phyloP scores from a whole-genome alignment of 768 basidiomycete genomes.

The Termitomyces titanicus region DNA sequence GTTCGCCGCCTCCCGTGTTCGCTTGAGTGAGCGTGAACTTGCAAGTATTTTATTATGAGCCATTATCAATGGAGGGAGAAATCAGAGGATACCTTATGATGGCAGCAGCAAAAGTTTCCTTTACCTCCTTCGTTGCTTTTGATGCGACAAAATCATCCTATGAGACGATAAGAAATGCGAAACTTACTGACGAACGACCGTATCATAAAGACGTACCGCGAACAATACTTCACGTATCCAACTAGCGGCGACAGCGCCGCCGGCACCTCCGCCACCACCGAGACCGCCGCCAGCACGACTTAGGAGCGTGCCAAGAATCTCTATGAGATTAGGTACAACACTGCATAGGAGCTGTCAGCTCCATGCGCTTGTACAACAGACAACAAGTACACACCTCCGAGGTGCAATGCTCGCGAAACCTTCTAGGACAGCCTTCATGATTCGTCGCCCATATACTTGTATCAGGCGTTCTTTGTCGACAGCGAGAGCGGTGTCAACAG shows the following conservation, averaged over 20 bases:
- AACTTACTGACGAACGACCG: not conserved
- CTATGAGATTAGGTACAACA: conserved; percentile 78
- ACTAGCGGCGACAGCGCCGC: conserved; percentile 32
- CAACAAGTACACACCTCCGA: conserved; percentile 26
- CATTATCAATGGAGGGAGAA: not conserved
- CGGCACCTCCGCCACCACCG: conserved; percentile 19
- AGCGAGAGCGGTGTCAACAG: conserved; percentile 57
- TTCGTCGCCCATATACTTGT: conserved; percentile 54
- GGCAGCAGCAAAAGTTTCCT: conserved; percentile 73
- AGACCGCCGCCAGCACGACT: conserved; percentile 37
- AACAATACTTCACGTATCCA: conserved; percentile 79
- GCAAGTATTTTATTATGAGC: not conserved
- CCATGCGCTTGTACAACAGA: not conserved
- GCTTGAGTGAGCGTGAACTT: conserved; percentile 70
- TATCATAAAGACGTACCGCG: conserved; percentile 37
- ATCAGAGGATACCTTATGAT: conserved; percentile 52
- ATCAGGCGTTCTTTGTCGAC: conserved; percentile 39
- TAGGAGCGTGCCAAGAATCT: conserved; percentile 68
- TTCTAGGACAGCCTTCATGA: conserved; percentile 70
- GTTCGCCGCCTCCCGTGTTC: conserved; percentile 78
- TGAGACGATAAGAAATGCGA: not conserved
- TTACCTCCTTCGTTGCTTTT: conserved; percentile 70
- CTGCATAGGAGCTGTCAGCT: conserved; percentile 29
- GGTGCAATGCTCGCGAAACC: conserved; percentile 87
- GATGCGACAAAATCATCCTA: conserved; percentile 74